Percentiles rank a stretch among this genome's conserved stretches.
Evolutionary conservation across 768 basidiomycete genomes (phyloP).

Genomic region (Lactarius sp.): DNA sequence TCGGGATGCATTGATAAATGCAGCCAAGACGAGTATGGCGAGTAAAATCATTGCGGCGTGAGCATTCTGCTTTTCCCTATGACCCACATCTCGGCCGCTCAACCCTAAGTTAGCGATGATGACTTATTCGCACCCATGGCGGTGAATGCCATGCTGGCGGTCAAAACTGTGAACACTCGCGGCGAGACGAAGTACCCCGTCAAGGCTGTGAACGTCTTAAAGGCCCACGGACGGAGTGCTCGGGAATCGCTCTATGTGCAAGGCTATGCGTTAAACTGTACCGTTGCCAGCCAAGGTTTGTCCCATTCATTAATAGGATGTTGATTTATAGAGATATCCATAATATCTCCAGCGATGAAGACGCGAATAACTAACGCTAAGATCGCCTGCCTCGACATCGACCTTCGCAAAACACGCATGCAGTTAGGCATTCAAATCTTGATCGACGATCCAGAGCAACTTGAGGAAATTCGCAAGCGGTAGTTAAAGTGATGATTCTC

Average conservation of each 20-base stretch:
- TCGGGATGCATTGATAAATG: slow-evolving; percentile 87
- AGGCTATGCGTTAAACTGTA: slow-evolving; percentile 97
- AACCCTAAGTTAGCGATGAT: slow-evolving; percentile 63
- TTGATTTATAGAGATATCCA: background rate
- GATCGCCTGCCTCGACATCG: slow-evolving; percentile 98
- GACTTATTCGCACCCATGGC: slow-evolving; percentile 98
- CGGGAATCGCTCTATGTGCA: slow-evolving; percentile 92
- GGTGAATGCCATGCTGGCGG: slow-evolving; percentile 97
- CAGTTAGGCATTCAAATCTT: slow-evolving; percentile 96
- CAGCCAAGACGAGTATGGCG: slow-evolving; percentile 97
- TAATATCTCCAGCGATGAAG: slow-evolving; percentile 76
- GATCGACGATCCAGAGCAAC: slow-evolving; percentile 91
- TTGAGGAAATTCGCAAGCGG: slow-evolving; percentile 95
- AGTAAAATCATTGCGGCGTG: slow-evolving; percentile 98
- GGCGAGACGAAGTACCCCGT: slow-evolving; percentile 99
- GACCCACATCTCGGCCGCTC: slow-evolving; percentile 11
- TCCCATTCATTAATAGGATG: slow-evolving; percentile 2
- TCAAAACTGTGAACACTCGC: slow-evolving; percentile 87
- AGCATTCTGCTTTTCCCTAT: slow-evolving; percentile 34
- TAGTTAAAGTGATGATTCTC: slow-evolving; percentile 32
- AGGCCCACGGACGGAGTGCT: slow-evolving; percentile 95
- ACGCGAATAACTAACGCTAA: slow-evolving; percentile 89
- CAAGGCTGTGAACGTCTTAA: slow-evolving; percentile 97
- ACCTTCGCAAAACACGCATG: slow-evolving; percentile 94
- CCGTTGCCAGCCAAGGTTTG: slow-evolving; percentile 95